A percentile compares a stretch with the other conserved stretches of the same genome.
phyloP scores from a whole-genome alignment of 1,284 basidiomycete genomes.

The Malassezia cuniculi region DNA sequence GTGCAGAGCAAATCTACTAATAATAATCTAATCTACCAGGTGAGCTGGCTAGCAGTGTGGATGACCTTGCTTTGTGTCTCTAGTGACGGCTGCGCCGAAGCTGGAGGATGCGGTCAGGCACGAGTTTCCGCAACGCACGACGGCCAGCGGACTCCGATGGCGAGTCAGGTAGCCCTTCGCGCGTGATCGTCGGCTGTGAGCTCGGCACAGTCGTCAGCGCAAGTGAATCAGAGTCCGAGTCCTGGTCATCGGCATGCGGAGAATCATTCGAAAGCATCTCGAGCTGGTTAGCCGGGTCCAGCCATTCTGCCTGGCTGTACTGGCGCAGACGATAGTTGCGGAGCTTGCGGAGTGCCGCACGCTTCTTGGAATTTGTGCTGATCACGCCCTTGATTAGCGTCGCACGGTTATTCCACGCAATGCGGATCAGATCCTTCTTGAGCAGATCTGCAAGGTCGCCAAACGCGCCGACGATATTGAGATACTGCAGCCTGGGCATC shows the following conservation, averaged over 20 bases:
- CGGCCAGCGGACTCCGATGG: neutral
- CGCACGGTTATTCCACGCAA: slow-evolving; percentile 39
- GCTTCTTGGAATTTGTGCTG: slow-evolving; percentile 16
- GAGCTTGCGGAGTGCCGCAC: slow-evolving; percentile 3
- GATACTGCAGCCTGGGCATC: slow-evolving; percentile 57
- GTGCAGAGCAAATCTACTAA: too few relatives aligned
- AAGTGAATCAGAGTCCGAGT: neutral
- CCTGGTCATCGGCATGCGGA: too few relatives aligned
- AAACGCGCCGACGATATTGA: slow-evolving; percentile 68
- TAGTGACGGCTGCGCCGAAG: too few relatives aligned
- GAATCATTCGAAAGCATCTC: too few relatives aligned
- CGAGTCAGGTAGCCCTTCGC: slow-evolving; percentile 1
- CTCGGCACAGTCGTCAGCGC: neutral
- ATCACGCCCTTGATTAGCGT: slow-evolving; percentile 36
- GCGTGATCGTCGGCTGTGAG: neutral
- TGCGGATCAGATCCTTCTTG: slow-evolving; percentile 38
- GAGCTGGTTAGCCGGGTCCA: neutral
- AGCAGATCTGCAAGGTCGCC: slow-evolving; percentile 34
- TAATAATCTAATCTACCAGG: too few relatives aligned
- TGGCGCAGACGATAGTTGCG: slow-evolving; percentile 10
- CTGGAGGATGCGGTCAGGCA: neutral
- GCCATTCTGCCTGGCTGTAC: neutral
- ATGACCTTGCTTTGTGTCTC: neutral
- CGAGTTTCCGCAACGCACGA: neutral
- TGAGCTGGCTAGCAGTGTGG: too few relatives aligned